Evolutionary conservation across 345 rosid species (phyloP).

Genomic region (Chamaenerion angustifolium): DNA sequence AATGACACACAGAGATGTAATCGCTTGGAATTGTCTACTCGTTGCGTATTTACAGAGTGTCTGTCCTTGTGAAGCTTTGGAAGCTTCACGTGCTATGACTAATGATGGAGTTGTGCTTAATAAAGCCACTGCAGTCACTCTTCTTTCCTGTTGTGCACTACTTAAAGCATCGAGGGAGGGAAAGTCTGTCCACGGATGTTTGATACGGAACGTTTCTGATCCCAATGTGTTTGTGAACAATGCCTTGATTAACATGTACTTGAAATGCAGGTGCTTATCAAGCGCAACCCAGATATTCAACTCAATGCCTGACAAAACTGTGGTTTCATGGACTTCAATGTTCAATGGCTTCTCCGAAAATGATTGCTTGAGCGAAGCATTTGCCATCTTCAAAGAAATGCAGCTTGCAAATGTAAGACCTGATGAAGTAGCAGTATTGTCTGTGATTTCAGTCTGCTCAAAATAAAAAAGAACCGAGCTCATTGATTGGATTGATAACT

Average conservation of each 20-base stretch:
- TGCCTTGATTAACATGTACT: conserved; percentile 19
- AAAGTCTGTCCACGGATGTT: conserved; percentile 16
- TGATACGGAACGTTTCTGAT: conserved; percentile 3
- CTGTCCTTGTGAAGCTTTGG: conserved; percentile 11
- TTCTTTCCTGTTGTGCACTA: conserved; percentile 10
- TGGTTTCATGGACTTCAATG: conserved; percentile 28
- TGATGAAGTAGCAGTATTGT: conserved; percentile 23
- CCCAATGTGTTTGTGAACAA: conserved; percentile 18
- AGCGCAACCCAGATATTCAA: conserved; percentile 14
- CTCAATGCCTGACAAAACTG: conserved; percentile 12
- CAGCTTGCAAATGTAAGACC: conserved; percentile 17
- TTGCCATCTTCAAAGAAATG: conserved; percentile 23
- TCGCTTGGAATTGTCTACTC: conserved; percentile 22
- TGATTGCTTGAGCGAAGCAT: conserved; percentile 18
- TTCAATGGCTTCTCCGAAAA: conserved; percentile 16
- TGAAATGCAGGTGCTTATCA: conserved; percentile 11
- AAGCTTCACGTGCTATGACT: conserved; percentile 8
- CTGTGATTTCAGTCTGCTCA: conserved; percentile 25
- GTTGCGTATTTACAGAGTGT: conserved; percentile 11
- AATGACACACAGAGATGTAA: conserved; percentile 18
- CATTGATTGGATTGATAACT: conserved; percentile 18
- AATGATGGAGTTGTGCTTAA: conserved; percentile 1
- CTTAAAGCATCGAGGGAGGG: conserved; percentile 13
- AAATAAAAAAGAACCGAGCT: conserved; percentile 23
- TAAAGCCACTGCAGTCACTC: conserved; percentile 11